Evolutionary conservation across 2,329 filamentous ascomycete genomes (phyloP), one percentile per base, ranked within the genome.

Genomic region (Microdochium trichocladiopsis): DNA sequence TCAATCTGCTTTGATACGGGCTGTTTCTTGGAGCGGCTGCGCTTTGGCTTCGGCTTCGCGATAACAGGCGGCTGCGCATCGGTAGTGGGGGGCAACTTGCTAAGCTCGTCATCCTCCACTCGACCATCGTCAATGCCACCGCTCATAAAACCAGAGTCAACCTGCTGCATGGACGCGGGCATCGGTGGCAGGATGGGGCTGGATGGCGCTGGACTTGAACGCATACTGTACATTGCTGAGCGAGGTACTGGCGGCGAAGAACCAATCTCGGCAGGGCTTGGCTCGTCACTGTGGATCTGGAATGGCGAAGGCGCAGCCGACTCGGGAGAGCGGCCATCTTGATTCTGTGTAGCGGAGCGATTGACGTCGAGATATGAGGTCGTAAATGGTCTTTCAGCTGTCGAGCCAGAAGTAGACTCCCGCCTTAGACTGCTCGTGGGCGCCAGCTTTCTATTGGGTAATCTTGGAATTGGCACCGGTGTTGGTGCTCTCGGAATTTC

Each of bases 191-290:
- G 76, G 45, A 83, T 78, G 2, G 93, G 94, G 64, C 93, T 97
- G 2, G 92, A 96, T 24, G 86, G 82, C 25, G 83, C 81, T 4
- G 87, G 84, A 53, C 81, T 84, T 2, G 79, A 81, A 50, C 66
- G 74, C 25, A 78, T 56, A 51, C 61, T 72, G 58, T 75, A 83
- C 45, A 75, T 69, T 25, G 76, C 74, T 36, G 79, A 79, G 57
- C 82, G 79, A 56, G 91, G 83, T 1, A 95, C 77, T 1, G 94
- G 94, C 14, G 93, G 93, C 3, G 93, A 97, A 0, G 94, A 97
- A 1, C 88, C 88, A 60, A 97, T 90, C 51, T 90, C 88, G 49
- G 83, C 84, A 3, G 90, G 87, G 50, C 90, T 95, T 52, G 87
- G 76, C 50, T 76, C 80, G 51, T 82, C 78, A 37, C 70, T 72